Evolutionary conservation across 2,329 filamentous ascomycete genomes (phyloP).

Genomic region (Fusarium papillatum): DNA sequence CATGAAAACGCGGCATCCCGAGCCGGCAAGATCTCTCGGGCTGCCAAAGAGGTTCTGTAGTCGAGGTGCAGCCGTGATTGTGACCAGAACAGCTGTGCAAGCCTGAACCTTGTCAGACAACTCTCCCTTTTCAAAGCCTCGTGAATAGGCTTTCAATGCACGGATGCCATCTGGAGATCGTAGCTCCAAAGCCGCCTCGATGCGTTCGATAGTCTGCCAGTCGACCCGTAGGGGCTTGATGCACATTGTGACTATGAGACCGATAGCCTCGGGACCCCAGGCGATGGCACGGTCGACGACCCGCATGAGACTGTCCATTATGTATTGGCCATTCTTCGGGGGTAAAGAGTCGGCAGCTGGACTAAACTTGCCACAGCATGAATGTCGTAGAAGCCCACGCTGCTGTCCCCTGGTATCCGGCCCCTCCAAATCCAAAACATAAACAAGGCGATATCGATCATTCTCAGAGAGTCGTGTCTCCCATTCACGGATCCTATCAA

Average conservation of each 20-base stretch:
- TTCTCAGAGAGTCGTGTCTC: constrained; percentile 5
- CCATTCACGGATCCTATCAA: constrained; percentile 14
- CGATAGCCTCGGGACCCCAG: constrained; percentile 15
- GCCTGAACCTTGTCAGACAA: constrained; percentile 7
- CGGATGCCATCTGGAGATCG: neutral
- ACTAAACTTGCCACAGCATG: constrained; percentile 10
- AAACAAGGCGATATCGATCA: neutral
- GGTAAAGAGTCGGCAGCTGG: neutral
- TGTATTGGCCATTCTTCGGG: constrained; percentile 5
- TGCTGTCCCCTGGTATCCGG: constrained; percentile 20
- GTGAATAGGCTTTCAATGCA: neutral
- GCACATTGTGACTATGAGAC: constrained; percentile 15
- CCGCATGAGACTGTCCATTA: constrained; percentile 15
- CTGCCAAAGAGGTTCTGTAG: constrained; percentile 13
- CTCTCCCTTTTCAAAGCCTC: neutral
- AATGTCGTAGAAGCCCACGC: constrained; percentile 13
- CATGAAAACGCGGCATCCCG: neutral
- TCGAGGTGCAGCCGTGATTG: constrained; percentile 7
- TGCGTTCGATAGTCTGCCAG: constrained; percentile 11
- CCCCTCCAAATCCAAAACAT: constrained; percentile 19
- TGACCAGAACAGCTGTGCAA: neutral
- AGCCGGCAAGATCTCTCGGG: constrained; percentile 7
- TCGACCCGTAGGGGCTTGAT: constrained; percentile 6
- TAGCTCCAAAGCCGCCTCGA: constrained; percentile 20
- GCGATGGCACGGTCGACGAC: constrained; percentile 15